Conservation (phyloP, 768 basidiomycete species). For the Lepiota venenata region DNA sequence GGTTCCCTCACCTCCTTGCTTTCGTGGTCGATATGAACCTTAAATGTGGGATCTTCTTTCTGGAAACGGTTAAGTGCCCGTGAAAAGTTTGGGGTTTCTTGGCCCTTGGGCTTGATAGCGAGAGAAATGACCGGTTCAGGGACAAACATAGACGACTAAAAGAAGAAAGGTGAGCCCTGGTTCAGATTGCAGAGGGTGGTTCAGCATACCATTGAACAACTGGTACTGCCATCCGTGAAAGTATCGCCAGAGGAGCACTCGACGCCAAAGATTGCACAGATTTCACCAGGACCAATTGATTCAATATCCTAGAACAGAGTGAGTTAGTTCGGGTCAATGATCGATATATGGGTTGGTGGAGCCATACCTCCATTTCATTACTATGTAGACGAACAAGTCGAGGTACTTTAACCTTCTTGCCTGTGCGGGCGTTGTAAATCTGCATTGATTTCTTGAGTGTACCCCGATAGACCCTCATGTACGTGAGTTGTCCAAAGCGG, state of each 20-base stretch:
- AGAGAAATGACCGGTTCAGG: conserved; percentile 98
- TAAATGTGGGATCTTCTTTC: conserved; percentile 98
- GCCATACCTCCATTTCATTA: conserved; percentile 93
- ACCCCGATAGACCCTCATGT: conserved; percentile 98
- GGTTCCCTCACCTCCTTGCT: conserved; percentile 77
- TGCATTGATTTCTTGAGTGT: conserved; percentile 80
- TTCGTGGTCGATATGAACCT: conserved; percentile 91
- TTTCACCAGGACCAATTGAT: conserved; percentile 93
- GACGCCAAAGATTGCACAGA: conserved; percentile 98
- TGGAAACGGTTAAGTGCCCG: conserved; percentile 96
- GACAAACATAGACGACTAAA: conserved; percentile 95
- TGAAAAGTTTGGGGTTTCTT: conserved; percentile 95
- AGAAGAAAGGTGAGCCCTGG: conserved; percentile 6
- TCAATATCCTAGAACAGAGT: conserved; percentile 72
- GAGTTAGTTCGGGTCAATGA: neutral
- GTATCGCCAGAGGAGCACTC: conserved; percentile 98
- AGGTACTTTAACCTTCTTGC: conserved; percentile 97
- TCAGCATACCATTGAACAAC: conserved; percentile 82
- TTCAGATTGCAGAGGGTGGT: neutral
- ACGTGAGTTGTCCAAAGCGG: conserved; percentile 94
- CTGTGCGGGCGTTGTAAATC: conserved; percentile 91
- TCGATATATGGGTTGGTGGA: neutral
- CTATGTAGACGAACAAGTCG: conserved; percentile 96
- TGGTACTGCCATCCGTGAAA: conserved; percentile 89
- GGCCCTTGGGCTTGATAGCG: conserved; percentile 86